These are phyloP conservation scores for Chiua virens DNA, from an alignment of 768 basidiomycete genomes.

Conservation along the genomic window DNA sequence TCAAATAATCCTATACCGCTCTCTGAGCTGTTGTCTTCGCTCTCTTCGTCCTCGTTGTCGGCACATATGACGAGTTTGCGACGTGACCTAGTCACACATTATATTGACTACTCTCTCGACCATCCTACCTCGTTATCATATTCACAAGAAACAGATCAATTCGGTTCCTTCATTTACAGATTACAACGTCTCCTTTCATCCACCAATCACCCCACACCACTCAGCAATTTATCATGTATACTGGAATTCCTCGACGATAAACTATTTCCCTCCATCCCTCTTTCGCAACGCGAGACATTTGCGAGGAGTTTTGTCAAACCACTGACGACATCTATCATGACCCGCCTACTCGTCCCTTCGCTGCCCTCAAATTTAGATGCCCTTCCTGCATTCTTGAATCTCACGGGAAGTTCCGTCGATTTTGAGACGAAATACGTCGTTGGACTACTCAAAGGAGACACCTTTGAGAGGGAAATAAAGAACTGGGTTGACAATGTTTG, in stretches of 20 bases:
- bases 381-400: conserved; percentile 61
- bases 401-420: conserved; percentile 54
- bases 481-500: conserved; percentile 69
- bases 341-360: conserved; percentile 64
- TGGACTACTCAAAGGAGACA: conserved; percentile 47
- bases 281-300: conserved; percentile 45
- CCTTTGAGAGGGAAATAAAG: conserved; percentile 54
- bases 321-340: conserved; percentile 58
- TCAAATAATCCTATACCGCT: conserved; percentile 53
- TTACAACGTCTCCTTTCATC: conserved; percentile 50
- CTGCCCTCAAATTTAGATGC: conserved; percentile 63
- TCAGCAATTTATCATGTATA: conserved; percentile 55
- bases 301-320: conserved; percentile 61
- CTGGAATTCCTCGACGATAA: conserved; percentile 63
- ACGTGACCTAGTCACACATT: conserved; percentile 60
- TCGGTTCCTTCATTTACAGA: conserved; percentile 39
- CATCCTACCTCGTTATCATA: conserved; percentile 48
- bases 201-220: conserved; percentile 34
- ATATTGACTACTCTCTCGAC: conserved; percentile 57
- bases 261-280: conserved; percentile 58
- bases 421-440: conserved; percentile 64
- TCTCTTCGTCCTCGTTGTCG: conserved; percentile 54
- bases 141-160: conserved; percentile 34
- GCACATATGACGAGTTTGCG: conserved; percentile 59
- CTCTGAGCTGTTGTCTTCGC: conserved; percentile 54